These are phyloP conservation scores for Coemansia sp. DNA, from an alignment of 371 early-diverging fungal species.

Conservation along the genomic window DNA sequence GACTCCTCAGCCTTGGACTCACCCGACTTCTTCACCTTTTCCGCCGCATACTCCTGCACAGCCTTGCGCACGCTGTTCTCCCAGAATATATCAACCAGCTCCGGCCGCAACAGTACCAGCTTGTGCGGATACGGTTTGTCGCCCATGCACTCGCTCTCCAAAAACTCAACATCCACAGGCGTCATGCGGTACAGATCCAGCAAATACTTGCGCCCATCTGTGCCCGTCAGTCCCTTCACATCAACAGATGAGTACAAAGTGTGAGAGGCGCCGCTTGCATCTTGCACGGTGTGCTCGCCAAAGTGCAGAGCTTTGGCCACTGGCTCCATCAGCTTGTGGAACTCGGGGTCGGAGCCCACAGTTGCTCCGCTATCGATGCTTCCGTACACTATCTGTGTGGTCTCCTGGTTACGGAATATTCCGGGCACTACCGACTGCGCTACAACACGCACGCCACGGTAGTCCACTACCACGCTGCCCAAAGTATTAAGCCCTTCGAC, in stretches of 20 bases:
- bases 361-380: constrained; percentile 79
- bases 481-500: constrained; percentile 76
- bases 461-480: constrained; percentile 89
- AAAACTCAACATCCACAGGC: constrained; percentile 88
- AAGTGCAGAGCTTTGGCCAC: constrained; percentile 82
- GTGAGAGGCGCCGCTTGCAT: constrained; percentile 64
- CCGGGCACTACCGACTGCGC: constrained; percentile 95
- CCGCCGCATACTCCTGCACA: constrained; percentile 59
- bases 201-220: constrained; percentile 88
- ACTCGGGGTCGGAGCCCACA: constrained; percentile 67
- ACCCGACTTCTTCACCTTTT: constrained; percentile 45
- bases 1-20: constrained; percentile 51
- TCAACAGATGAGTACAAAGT: constrained; percentile 81
- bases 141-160: constrained; percentile 67
- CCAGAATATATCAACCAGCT: constrained; percentile 82
- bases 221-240: constrained; percentile 88
- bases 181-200: constrained; percentile 88
- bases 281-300: constrained; percentile 71
- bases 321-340: constrained; percentile 71
- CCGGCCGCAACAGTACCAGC: constrained; percentile 82
- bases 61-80: constrained; percentile 71
- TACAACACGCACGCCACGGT: constrained; percentile 84
- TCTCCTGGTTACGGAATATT: constrained; percentile 69
- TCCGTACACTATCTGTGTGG: constrained; percentile 83
- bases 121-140: constrained; percentile 81